A percentile compares a stretch with the other conserved stretches of the same genome.
These are phyloP conservation scores for Fragaria iinumae DNA, from an alignment of 306 rosid genomes.

Conservation along the genomic window DNA sequence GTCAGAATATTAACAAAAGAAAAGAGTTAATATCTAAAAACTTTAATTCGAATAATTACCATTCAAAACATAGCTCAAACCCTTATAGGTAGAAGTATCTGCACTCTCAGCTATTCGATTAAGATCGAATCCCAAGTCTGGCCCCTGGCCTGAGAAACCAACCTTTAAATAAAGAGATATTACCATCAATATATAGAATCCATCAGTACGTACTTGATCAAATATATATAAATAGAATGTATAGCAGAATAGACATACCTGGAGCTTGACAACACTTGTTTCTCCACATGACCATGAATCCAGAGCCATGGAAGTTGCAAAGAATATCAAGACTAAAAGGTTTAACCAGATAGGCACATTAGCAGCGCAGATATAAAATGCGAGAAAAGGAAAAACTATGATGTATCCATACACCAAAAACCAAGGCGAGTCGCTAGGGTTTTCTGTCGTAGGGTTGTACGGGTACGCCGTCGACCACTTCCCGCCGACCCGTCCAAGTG, in stretches of 20 bases:
- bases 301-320: too few species aligned
- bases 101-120: neutral
- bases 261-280: neutral
- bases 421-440: neutral
- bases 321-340: too few species aligned
- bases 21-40: too few species aligned
- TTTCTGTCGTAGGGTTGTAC: neutral
- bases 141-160: neutral
- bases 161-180: neutral
- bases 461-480: neutral
- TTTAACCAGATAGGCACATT: too few species aligned
- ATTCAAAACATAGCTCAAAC: neutral
- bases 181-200: neutral
- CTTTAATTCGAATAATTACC: neutral
- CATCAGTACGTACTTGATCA: neutral
- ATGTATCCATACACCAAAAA: too few species aligned
- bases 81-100: neutral
- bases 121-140: neutral
- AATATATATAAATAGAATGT: too few species aligned
- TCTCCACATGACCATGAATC: neutral
- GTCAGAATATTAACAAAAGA: too few species aligned
- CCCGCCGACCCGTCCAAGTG: neutral
- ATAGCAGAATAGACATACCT: neutral
- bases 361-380: too few species aligned
- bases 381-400: too few species aligned